Conservation (phyloP, 2,329 filamentous ascomycete genomes). For the Diaporthe sp. region DNA sequence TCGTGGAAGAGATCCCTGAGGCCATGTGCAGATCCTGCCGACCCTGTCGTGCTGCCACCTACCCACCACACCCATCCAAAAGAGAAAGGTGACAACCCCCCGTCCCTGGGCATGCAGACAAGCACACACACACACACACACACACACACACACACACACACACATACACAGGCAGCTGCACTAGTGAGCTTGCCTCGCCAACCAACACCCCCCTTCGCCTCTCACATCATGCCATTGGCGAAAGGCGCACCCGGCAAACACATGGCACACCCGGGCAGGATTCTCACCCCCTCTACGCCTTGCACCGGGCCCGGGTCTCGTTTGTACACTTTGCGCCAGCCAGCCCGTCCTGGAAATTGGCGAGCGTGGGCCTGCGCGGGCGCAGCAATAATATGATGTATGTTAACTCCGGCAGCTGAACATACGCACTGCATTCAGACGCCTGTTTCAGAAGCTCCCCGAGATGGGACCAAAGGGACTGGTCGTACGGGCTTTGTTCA, state of each 20-base stretch:
- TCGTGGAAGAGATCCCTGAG: conserved; percentile 46
- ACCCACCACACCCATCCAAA: conserved; percentile 30
- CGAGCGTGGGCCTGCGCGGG: neutral
- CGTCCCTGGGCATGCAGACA: neutral
- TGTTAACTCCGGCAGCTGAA: conserved; percentile 18
- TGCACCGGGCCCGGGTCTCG: neutral
- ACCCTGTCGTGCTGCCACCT: conserved; percentile 42
- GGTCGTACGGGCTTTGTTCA: conserved; percentile 12
- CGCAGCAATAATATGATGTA: neutral
- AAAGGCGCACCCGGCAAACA: conserved; percentile 11
- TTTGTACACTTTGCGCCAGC: conserved; percentile 4
- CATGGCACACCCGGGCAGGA: conserved; percentile 16
- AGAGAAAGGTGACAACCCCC: neutral
- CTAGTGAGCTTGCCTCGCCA: neutral
- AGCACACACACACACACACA: neutral
- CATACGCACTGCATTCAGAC: conserved; percentile 4
- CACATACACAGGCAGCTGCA: conserved; percentile 13
- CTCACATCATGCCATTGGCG: conserved; percentile 10
- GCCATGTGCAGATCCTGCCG: conserved; percentile 52
- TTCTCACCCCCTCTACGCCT: neutral
- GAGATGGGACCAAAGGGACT: neutral
- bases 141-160: neutral
- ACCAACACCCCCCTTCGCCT: neutral
- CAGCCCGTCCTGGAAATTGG: neutral
- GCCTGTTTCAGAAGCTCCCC: conserved; percentile 11